Percentiles rank a stretch among this genome's conserved stretches.
Evolutionary conservation across 352 stramenopile genomes (phyloP).

Genomic region (Phytophthora ramorum): DNA sequence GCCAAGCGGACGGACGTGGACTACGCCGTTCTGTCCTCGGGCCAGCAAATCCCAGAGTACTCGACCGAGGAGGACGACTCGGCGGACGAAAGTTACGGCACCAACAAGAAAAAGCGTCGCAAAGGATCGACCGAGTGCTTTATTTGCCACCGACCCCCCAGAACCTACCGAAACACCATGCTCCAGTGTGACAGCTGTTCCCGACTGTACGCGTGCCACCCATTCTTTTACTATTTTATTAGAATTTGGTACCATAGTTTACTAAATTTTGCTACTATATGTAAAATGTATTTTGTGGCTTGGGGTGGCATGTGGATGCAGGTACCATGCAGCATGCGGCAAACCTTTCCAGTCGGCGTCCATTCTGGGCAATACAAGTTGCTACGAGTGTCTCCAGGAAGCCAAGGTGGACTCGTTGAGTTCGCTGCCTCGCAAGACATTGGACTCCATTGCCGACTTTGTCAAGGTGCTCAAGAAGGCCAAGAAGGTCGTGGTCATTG

Average conservation of each 20-base stretch:
- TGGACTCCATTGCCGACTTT: slow-evolving; percentile 67
- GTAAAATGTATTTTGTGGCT: slow-evolving; percentile 14
- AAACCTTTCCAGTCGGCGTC: slow-evolving; percentile 61
- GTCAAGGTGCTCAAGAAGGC: slow-evolving; percentile 73
- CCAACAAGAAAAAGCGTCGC: slow-evolving; percentile 46
- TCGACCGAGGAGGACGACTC: slow-evolving; percentile 72
- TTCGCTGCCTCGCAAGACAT: slow-evolving; percentile 35
- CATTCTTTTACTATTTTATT: slow-evolving; percentile 1
- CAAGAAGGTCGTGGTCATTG: slow-evolving; percentile 92
- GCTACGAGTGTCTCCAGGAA: slow-evolving; percentile 76
- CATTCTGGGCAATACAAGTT: slow-evolving; percentile 79
- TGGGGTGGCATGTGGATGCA: slow-evolving; percentile 10
- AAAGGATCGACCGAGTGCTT: slow-evolving; percentile 57
- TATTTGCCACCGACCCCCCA: slow-evolving; percentile 53
- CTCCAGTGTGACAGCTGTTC: slow-evolving; percentile 80
- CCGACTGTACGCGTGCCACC: slow-evolving; percentile 47
- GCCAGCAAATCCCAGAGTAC: slow-evolving; percentile 84
- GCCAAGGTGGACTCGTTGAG: slow-evolving; percentile 37
- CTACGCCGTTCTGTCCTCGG: slow-evolving; percentile 80
- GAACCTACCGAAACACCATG: slow-evolving; percentile 53
- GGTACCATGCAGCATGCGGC: slow-evolving; percentile 61
- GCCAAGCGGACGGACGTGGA: slow-evolving; percentile 81
- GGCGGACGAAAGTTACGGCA: slow-evolving; percentile 60
- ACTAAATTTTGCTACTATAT: slow-evolving; percentile 32
- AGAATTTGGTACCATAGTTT: neutral